These are phyloP conservation scores for Aphelidium insulamus DNA, from an alignment of 371 early-diverging fungal species.

Conservation along the genomic window DNA sequence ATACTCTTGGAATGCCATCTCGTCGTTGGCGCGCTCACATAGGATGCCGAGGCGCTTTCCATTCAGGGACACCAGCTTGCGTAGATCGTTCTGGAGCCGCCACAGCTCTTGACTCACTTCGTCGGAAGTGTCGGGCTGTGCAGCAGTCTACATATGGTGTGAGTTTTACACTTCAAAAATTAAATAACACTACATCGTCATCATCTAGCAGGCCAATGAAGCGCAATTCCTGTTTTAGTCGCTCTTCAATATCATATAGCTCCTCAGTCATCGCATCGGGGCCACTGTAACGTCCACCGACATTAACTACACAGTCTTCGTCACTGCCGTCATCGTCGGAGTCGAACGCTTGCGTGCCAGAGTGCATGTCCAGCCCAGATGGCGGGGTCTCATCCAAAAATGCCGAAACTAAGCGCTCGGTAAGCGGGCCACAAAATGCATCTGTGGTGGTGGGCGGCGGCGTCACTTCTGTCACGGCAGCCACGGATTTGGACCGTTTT, in stretches of 20 bases:
- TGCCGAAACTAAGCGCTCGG: too few species aligned
- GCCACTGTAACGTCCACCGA: constrained; percentile 6
- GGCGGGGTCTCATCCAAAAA: background rate
- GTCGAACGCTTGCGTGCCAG: background rate
- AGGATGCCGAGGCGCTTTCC: constrained; percentile 33
- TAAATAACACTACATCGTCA: constrained; percentile 28
- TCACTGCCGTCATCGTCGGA: constrained; percentile 4
- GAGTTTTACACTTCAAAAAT: background rate
- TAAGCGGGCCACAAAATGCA: too few species aligned
- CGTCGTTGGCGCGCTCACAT: constrained; percentile 35
- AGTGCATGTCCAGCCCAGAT: background rate
- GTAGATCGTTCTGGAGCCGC: constrained; percentile 37
- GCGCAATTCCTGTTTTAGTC: constrained; percentile 51
- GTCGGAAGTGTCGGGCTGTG: too few species aligned
- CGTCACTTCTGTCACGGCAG: too few species aligned
- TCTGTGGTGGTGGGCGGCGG: too few species aligned
- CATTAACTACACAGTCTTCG: constrained; percentile 6
- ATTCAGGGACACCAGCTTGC: constrained; percentile 42
- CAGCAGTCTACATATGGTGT: background rate
- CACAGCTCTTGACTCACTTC: constrained; percentile 53
- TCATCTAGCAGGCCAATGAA: constrained; percentile 53
- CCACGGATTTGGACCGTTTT: too few species aligned
- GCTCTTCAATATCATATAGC: constrained; percentile 35
- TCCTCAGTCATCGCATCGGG: constrained; percentile 5
- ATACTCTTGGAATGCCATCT: constrained; percentile 71